These are phyloP conservation scores for Aspergillus saccharolyticus DNA, from an alignment of 495 filamentous ascomycete genomes.

Conservation along the genomic window DNA sequence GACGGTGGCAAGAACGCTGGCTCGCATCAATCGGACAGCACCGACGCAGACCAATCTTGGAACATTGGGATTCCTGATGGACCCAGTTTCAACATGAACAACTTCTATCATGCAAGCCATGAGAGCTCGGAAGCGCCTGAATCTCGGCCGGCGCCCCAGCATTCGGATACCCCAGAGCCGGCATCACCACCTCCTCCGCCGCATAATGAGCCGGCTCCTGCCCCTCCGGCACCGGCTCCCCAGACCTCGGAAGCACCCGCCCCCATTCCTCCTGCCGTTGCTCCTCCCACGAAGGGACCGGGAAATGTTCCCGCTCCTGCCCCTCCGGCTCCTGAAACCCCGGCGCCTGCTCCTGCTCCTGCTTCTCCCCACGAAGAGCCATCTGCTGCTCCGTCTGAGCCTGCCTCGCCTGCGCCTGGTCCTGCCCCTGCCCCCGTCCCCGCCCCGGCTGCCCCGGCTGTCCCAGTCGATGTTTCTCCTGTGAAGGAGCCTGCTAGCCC, in stretches of 20 bases:
- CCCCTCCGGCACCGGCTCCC: conserved; percentile 12
- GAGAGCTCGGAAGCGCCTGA: conserved; percentile 19
- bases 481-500: conserved; percentile 20
- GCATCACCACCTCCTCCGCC: conserved; percentile 8
- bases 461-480: conserved; percentile 12
- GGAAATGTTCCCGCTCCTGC: conserved; percentile 11
- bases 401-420: conserved; percentile 11
- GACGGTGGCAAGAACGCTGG: not conserved
- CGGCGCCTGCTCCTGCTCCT: not conserved
- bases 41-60: conserved; percentile 19
- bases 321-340: conserved; percentile 18
- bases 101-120: conserved; percentile 19
- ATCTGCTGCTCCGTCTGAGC: conserved; percentile 5
- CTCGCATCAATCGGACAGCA: conserved; percentile 12
- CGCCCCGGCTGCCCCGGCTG: too few relatives aligned
- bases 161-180: conserved; percentile 5
- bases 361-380: not conserved
- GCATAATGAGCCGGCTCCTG: conserved; percentile 11
- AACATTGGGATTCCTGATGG: conserved; percentile 31
- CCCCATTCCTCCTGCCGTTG: conserved; percentile 14
- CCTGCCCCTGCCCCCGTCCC: conserved; percentile 9
- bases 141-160: conserved; percentile 13
- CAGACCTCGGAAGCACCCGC: conserved; percentile 10
- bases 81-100: conserved; percentile 20
- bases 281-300: not conserved